These are phyloP conservation scores for Schoenoplectus tabernaemontani DNA, from an alignment of 202 grass and related monocot genomes.

Conservation along the genomic window DNA sequence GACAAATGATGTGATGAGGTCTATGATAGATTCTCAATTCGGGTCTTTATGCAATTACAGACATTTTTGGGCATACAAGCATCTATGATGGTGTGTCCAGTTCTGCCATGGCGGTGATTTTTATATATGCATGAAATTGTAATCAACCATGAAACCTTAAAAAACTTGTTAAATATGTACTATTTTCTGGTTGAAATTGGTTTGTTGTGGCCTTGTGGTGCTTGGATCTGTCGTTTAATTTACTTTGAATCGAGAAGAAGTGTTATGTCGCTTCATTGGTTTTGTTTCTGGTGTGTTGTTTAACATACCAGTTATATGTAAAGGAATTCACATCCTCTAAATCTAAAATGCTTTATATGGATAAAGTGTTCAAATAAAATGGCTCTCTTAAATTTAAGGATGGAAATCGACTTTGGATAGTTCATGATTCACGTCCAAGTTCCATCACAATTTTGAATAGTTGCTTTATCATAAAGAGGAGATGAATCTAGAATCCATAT, in stretches of 20 bases:
- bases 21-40: slow-evolving; percentile 15
- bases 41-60: background rate
- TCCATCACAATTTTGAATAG: too few relatives aligned
- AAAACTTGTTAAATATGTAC: background rate
- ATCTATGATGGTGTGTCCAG: background rate
- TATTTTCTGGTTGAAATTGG: background rate
- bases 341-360: too few relatives aligned
- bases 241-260: background rate
- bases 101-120: background rate
- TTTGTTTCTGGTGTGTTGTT: background rate
- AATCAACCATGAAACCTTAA: background rate
- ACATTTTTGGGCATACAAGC: background rate
- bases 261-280: background rate
- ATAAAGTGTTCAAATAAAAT: too few relatives aligned
- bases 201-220: too few relatives aligned
- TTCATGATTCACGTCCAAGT: too few relatives aligned
- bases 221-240: background rate
- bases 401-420: too few relatives aligned
- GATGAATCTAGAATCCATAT: too few relatives aligned
- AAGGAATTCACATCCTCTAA: too few relatives aligned
- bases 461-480: too few relatives aligned
- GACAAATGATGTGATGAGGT: background rate
- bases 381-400: too few relatives aligned
- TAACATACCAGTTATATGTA: background rate
- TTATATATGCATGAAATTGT: background rate